phyloP scores from a whole-genome alignment of 306 rosid species.

The Dryas alaskensis region DNA sequence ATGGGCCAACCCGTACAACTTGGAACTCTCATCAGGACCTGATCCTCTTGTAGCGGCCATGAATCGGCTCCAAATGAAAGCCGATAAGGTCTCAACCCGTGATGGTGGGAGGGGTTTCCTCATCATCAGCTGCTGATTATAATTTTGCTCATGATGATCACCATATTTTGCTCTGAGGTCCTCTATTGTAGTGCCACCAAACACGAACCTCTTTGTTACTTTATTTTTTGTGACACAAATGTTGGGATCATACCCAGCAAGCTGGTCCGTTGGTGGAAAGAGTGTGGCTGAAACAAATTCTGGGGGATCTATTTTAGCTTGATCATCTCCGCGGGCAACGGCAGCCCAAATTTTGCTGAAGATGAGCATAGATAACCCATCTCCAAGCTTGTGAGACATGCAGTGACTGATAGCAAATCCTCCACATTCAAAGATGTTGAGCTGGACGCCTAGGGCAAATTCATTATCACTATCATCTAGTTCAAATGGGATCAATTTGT shows the following conservation, averaged over 20 bases:
- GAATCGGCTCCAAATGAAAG: too few relatives aligned
- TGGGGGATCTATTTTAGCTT: slow-evolving; percentile 16
- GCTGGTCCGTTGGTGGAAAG: slow-evolving; percentile 44
- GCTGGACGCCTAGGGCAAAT: slow-evolving; percentile 40
- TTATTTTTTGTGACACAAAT: slow-evolving; percentile 31
- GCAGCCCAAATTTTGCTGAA: slow-evolving; percentile 40
- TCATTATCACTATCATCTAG: slow-evolving; percentile 29
- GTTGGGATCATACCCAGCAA: slow-evolving; percentile 15
- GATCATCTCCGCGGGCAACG: slow-evolving; percentile 16
- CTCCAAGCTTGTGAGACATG: slow-evolving; percentile 51
- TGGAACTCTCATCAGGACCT: too few relatives aligned
- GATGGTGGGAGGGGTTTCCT: too few relatives aligned
- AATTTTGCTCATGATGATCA: too few relatives aligned
- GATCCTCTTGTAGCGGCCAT: too few relatives aligned
- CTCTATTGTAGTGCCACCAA: slow-evolving; percentile 32
- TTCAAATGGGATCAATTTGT: slow-evolving; percentile 43
- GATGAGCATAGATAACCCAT: slow-evolving; percentile 33
- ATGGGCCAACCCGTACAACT: too few relatives aligned
- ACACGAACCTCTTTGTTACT: slow-evolving; percentile 43
- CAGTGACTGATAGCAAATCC: slow-evolving; percentile 50
- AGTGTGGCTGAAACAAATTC: slow-evolving; percentile 35
- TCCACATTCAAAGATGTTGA: slow-evolving; percentile 47
- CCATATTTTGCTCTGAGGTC: slow-evolving; percentile 30
- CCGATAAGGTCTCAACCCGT: too few relatives aligned
- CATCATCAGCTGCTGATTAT: too few relatives aligned